Conservation (phyloP, 2,329 filamentous ascomycete species). For the Paracorniculantispora psalliotae region DNA sequence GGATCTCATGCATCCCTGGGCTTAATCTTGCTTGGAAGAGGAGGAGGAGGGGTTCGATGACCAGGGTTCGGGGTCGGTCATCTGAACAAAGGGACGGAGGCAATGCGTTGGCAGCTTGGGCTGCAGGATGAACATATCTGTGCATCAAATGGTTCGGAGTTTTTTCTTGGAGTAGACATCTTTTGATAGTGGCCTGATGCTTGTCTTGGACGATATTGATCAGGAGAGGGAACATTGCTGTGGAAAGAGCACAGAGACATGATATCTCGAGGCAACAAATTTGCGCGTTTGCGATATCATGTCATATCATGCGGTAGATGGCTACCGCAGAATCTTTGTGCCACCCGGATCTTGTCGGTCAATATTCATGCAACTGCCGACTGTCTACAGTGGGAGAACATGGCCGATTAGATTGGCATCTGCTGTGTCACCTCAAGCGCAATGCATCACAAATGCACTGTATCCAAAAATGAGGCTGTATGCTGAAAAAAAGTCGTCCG, state of each 20-base stretch:
- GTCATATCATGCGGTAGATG: not conserved
- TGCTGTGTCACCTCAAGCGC: not conserved
- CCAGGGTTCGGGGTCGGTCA: not conserved
- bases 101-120: not conserved
- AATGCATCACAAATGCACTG: not conserved
- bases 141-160: not conserved
- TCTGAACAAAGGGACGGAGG: not conserved
- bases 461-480: not conserved
- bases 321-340: not conserved
- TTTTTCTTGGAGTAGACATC: not conserved
- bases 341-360: not conserved
- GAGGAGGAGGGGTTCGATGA: not conserved
- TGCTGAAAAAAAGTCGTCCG: not conserved
- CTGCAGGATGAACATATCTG: not conserved
- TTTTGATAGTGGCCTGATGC: not conserved
- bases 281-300: not conserved
- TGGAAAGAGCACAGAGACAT: slow-evolving; percentile 5
- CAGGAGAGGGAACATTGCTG: not conserved
- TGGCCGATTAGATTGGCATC: not conserved
- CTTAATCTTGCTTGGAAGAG: not conserved
- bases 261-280: not conserved
- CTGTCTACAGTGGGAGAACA: not conserved
- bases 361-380: not conserved
- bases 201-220: not conserved
- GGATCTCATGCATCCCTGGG: not conserved